Conservation (phyloP, 495 filamentous ascomycete species). For the Acidiella bohemica region DNA sequence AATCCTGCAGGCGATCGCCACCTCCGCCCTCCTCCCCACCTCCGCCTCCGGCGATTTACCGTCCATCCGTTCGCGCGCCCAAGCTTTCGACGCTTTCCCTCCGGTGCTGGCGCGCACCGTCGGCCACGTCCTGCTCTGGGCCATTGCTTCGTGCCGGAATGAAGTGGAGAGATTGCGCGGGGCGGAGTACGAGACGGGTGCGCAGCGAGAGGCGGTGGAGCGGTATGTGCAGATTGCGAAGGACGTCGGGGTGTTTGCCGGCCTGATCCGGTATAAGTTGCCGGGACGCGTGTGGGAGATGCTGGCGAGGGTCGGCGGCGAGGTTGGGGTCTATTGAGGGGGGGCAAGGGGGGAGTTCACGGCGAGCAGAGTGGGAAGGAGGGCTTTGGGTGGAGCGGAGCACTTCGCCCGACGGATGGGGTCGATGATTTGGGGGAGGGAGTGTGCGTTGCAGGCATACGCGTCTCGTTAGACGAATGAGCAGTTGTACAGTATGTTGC, state of each 20-base stretch:
- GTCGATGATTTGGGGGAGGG: background rate
- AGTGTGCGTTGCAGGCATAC: too few relatives aligned
- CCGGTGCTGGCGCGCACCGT: constrained; percentile 72
- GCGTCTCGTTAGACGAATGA: too few relatives aligned
- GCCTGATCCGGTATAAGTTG: constrained; percentile 81
- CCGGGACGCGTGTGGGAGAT: constrained; percentile 64
- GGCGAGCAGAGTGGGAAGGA: background rate
- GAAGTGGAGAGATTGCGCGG: constrained; percentile 54
- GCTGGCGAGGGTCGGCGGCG: constrained; percentile 60
- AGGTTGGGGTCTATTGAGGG: constrained; percentile 44
- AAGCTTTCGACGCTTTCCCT: constrained; percentile 59
- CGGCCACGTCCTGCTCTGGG: constrained; percentile 83
- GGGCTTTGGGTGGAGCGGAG: too few relatives aligned
- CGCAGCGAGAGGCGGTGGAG: constrained; percentile 52
- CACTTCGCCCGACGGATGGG: too few relatives aligned
- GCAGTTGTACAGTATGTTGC: too few relatives aligned
- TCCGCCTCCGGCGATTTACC: constrained; percentile 53
- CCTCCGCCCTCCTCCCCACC: constrained; percentile 64
- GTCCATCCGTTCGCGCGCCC: constrained; percentile 58
- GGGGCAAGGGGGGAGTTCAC: background rate
- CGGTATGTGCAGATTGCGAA: constrained; percentile 62
- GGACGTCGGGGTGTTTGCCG: constrained; percentile 88
- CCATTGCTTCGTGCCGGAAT: constrained; percentile 65
- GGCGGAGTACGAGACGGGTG: constrained; percentile 56
- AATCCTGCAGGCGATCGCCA: constrained; percentile 49